These are phyloP conservation scores for Teratosphaeria zuluensis DNA, from an alignment of 2,329 filamentous ascomycete species.

Conservation along the genomic window DNA sequence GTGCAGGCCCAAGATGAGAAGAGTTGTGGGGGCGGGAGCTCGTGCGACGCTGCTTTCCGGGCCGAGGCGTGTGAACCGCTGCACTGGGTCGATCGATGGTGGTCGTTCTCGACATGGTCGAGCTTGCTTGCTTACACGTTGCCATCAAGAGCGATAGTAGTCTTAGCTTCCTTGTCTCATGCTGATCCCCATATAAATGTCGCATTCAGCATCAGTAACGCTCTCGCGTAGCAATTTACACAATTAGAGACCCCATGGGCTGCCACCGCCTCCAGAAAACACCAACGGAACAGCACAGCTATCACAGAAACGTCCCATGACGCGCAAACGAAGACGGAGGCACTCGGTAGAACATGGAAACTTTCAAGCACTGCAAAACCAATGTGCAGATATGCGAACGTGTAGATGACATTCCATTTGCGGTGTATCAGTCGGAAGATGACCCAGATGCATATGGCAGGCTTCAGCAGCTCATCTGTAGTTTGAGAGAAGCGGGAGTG, in stretches of 20 bases:
- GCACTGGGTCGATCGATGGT: not conserved
- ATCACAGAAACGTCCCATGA: slow-evolving; percentile 18
- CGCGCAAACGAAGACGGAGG: not conserved
- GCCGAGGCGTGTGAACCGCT: not conserved
- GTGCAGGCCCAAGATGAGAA: not conserved
- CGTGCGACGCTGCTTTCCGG: not conserved
- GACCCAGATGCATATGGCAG: not conserved
- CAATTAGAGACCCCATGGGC: not conserved
- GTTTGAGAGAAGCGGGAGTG: slow-evolving; percentile 1
- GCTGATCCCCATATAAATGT: not conserved
- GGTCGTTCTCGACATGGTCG: not conserved
- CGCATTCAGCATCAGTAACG: not conserved
- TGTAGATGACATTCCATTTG: not conserved
- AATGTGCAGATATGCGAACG: slow-evolving; percentile 16
- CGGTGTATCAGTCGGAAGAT: not conserved
- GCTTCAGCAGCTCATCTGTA: not conserved
- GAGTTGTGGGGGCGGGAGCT: not conserved
- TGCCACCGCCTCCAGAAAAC: not conserved
- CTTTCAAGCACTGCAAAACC: slow-evolving; percentile 24
- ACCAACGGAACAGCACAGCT: slow-evolving; percentile 3
- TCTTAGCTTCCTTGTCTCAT: not conserved
- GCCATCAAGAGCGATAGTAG: not conserved
- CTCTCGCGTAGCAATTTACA: not conserved
- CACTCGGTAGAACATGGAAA: slow-evolving; percentile 20
- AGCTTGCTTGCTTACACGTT: not conserved